A percentile compares a stretch with the other conserved stretches of the same genome.
Conservation (phyloP, 306 rosid genomes). For the Castanea sativa region DNA sequence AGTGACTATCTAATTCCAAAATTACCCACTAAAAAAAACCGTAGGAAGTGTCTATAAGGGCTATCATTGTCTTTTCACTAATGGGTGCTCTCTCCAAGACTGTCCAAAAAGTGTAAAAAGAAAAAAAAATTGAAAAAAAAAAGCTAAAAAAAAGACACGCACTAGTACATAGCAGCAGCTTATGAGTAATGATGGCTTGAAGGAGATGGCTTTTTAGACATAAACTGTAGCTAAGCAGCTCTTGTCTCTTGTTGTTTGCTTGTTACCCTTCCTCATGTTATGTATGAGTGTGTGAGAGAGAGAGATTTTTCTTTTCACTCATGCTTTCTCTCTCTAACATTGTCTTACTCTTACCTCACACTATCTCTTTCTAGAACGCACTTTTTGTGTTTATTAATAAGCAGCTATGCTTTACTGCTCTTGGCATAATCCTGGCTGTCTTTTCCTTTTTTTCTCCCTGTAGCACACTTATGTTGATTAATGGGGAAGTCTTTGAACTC, state of each 20-base stretch:
- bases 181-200: conserved; percentile 35
- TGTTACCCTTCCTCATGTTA: not conserved
- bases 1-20: not conserved
- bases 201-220: conserved; percentile 46
- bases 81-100: not conserved
- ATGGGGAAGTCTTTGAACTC: conserved; percentile 14
- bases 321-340: not conserved
- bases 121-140: not conserved
- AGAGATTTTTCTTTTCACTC: not conserved
- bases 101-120: conserved; percentile 7
- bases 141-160: not conserved
- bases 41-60: not conserved
- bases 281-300: not conserved
- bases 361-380: not conserved
- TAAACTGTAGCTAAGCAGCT: conserved; percentile 26
- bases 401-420: conserved; percentile 26
- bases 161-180: not conserved
- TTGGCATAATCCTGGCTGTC: conserved; percentile 8
- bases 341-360: conserved; percentile 8
- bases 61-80: not conserved
- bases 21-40: not conserved
- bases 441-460: conserved; percentile 12
- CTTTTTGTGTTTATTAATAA: conserved; percentile 19
- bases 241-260: conserved; percentile 23
- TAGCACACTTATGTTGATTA: conserved; percentile 19